These are phyloP conservation scores for Metarhizium anisopliae DNA, from an alignment of 2,329 filamentous ascomycete genomes.

Conservation along the genomic window DNA sequence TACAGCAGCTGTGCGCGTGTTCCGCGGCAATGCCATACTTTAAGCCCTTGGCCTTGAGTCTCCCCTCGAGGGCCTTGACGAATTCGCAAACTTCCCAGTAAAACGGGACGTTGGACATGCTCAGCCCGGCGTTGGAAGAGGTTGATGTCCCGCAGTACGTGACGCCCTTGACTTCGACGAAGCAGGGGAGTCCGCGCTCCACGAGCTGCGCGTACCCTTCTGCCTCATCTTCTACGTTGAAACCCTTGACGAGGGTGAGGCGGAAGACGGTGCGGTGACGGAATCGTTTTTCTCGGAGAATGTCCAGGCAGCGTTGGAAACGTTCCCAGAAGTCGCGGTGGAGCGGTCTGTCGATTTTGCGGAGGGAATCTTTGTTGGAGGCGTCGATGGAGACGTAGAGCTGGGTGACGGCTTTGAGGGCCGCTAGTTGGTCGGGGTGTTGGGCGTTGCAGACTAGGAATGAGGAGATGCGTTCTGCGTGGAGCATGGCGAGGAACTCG, in stretches of 20 bases:
- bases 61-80: constrained; percentile 63
- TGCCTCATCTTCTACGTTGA: constrained; percentile 93
- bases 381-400: constrained; percentile 96
- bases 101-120: constrained; percentile 96
- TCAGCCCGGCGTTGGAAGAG: constrained; percentile 73
- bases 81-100: constrained; percentile 86
- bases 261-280: constrained; percentile 90
- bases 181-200: constrained; percentile 76
- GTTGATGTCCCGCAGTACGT: constrained; percentile 93
- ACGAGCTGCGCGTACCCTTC: constrained; percentile 85
- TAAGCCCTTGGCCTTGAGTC: constrained; percentile 61
- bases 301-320: constrained; percentile 84
- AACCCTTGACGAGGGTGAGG: constrained; percentile 91
- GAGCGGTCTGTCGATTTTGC: constrained; percentile 82
- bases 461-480: constrained; percentile 77
- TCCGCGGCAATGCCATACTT: constrained; percentile 88
- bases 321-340: constrained; percentile 98
- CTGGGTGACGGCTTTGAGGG: constrained; percentile 80
- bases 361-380: constrained; percentile 76
- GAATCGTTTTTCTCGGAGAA: constrained; percentile 73
- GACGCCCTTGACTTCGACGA: constrained; percentile 93
- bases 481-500: constrained; percentile 75
- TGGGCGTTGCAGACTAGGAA: constrained; percentile 97
- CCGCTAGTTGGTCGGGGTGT: constrained; percentile 81
- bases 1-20: constrained; percentile 90